Evolutionary conservation across 495 filamentous ascomycete genomes (phyloP), one percentile per base, ranked within the genome.

Genomic region (Trichoderma asperelloides): DNA sequence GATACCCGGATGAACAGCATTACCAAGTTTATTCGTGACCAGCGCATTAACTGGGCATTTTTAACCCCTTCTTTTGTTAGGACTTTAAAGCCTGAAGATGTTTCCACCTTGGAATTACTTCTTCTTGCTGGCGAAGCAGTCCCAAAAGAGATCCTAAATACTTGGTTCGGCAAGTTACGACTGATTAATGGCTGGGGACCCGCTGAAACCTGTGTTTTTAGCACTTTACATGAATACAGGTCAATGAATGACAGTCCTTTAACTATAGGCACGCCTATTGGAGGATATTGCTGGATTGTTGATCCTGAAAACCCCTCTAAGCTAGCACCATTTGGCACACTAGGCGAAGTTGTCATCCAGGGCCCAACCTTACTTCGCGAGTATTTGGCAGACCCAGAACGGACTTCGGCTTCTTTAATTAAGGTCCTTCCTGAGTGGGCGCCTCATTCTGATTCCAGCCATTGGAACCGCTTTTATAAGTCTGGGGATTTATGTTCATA

Each of bases 341-440:
- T 81, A 16, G 81, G 81, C 4, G 81, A 83, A 67, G 74, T 83
- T 1, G 77, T 82, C 6, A 74, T 89, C 16, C 84, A 87, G 75
- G 85, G 85, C 0, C 81, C 85, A 6, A 11, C 75, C 70, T 1
- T 86, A 7, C 73, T 72, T 11, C 84, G 84, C 0, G 80, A 79
- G 65, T 65, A 71, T 11, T 64, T 78, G 71, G 77, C 23, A 43
- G 41, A 62, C 5, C 18, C 62, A 0, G 60, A 65, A 3, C 67
- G 72, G 43, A 65, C 71, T 2, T 41, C 63, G 12, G 65, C 47
- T 6, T 74, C 63, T 23, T 23, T 23, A 64, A 67, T 66, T 68
- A 27, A 25, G 7, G 8, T 6, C 2, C 57, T 62, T 27, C 63
- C 63, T 37, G 33, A 28, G 30, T 57, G 45, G 65, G 65, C 65